Base-by-base conservation (phyloP, 139 green algal species). In the Coccomyxa sp. region DNA sequence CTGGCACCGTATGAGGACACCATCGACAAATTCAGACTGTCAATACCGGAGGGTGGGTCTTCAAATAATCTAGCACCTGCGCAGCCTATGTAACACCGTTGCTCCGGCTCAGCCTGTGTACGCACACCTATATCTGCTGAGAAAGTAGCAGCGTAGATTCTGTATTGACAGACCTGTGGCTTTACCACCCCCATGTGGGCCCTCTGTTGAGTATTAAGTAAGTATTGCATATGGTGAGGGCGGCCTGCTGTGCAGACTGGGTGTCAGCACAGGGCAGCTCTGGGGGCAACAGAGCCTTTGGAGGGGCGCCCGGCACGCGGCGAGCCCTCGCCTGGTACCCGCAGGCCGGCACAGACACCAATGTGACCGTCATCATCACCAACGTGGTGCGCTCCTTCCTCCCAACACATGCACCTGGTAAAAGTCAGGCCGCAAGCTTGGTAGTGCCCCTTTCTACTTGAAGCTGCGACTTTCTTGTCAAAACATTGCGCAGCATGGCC, bases 341-440 rank as follows among this genome's bases (percentile, higher is more conserved):
- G 35, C 38, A 81, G 29, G 76, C 82, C 24, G 44, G 80, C n/a
- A n/a, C 55, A 14, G 50, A 76, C 34, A 85, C 82, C 16, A 87
- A 87, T 68, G 79, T 88, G 33, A 87, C 75, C 5, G 50, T 90
- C 5, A 38, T 88, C 18, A 70, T 84, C 72, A 90, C 80, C 39
- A 85, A 81, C 36, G 83, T 85, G 38, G n/a, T n/a, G n/a, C n/a
- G n/a, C n/a, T n/a, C n/a, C n/a, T n/a, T n/a, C n/a, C n/a, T n/a
- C n/a, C n/a, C n/a, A n/a, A n/a, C n/a, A n/a, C n/a, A n/a, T n/a
- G n/a, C n/a, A n/a, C n/a, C n/a, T n/a, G n/a, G n/a, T n/a, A n/a
- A n/a, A n/a, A n/a, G n/a, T n/a, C n/a, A n/a, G n/a, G n/a, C n/a
- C n/a, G n/a, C n/a, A n/a, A n/a, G n/a, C n/a, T n/a, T n/a, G n/a